Conservation (phyloP, 768 basidiomycete genomes). For the Serendipita indica region DNA sequence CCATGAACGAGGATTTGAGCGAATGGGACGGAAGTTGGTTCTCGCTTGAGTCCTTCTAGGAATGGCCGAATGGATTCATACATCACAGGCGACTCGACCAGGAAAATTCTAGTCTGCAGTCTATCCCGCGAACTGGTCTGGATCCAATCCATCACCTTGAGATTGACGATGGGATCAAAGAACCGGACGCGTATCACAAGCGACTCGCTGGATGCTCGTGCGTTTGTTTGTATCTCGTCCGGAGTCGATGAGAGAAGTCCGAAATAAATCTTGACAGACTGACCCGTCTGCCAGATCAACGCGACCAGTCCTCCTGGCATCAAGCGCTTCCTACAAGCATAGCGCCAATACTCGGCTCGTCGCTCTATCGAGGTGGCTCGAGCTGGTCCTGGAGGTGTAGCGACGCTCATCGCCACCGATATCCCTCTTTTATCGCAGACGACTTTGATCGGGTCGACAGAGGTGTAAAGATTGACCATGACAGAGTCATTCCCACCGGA, state of each 20-base stretch:
- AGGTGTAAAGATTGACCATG: constrained; percentile 18
- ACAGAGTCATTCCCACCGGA: constrained; percentile 10
- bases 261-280: constrained; percentile 15
- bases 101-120: constrained; percentile 18
- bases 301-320: constrained; percentile 49
- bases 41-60: constrained; percentile 40
- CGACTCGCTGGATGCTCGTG: constrained; percentile 16
- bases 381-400: constrained; percentile 43
- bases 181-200: constrained; percentile 41
- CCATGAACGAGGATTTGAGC: constrained; percentile 35
- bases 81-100: constrained; percentile 51
- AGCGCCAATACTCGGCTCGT: constrained; percentile 47
- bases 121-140: constrained; percentile 13
- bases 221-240: neutral
- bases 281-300: constrained; percentile 32
- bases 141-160: constrained; percentile 23
- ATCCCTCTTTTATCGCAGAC: constrained; percentile 29
- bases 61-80: constrained; percentile 56
- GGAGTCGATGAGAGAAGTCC: neutral
- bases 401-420: constrained; percentile 31
- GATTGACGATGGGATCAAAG: constrained; percentile 44
- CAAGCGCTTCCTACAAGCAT: constrained; percentile 41
- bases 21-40: constrained; percentile 46
- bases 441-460: constrained; percentile 11
- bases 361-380: constrained; percentile 25